These are phyloP conservation scores for Phytophthora sp. DNA, from an alignment of 352 stramenopile genomes.

Conservation along the genomic window DNA sequence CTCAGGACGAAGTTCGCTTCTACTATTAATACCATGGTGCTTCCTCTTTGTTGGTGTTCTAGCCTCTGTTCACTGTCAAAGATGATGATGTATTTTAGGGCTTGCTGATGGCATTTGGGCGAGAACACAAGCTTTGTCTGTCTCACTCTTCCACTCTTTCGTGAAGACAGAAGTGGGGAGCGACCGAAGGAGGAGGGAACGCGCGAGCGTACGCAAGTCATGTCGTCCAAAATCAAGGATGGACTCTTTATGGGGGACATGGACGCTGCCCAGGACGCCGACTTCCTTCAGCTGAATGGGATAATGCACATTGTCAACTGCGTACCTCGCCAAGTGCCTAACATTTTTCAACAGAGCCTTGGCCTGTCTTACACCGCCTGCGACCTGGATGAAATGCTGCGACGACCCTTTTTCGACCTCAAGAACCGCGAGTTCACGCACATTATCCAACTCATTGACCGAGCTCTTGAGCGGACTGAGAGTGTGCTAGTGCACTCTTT, in stretches of 20 bases:
- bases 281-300: conserved; percentile 94
- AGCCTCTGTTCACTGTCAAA: neutral
- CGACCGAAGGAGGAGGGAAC: neutral
- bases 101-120: conserved; percentile 2
- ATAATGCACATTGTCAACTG: conserved; percentile 94
- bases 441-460: conserved; percentile 80
- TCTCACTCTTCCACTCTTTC: conserved; percentile 31
- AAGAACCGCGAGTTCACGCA: conserved; percentile 88
- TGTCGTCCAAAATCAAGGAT: conserved; percentile 95
- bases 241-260: conserved; percentile 94
- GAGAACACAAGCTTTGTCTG: neutral
- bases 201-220: conserved; percentile 32
- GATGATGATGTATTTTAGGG: conserved; percentile 32
- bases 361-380: conserved; percentile 83
- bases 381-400: conserved; percentile 75
- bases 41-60: conserved; percentile 1
- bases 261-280: conserved; percentile 90
- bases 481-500: conserved; percentile 91
- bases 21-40: conserved; percentile 38
- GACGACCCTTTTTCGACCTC: conserved; percentile 76
- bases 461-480: conserved; percentile 80
- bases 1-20: conserved; percentile 14
- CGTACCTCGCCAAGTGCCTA: conserved; percentile 89
- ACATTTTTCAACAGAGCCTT: conserved; percentile 90
- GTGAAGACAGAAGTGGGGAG: conserved; percentile 16